Evolutionary conservation across 2,329 filamentous ascomycete genomes (phyloP).

Genomic region (Sporothrix dimorphospora): DNA sequence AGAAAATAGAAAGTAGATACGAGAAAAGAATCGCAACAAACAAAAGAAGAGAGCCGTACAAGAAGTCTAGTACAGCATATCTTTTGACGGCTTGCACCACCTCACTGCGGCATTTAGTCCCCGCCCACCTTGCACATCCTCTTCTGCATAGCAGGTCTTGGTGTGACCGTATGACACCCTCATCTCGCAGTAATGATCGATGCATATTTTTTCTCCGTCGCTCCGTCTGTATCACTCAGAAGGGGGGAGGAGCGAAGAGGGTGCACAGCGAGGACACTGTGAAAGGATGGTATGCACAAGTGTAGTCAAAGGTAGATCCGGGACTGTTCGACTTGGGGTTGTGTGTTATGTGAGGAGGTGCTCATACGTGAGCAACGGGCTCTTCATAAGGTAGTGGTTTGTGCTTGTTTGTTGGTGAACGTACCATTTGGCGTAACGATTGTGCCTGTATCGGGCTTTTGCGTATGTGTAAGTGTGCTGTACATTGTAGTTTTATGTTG

Average conservation of each 20-base stretch:
- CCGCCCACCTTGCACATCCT: background rate
- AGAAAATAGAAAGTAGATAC: background rate
- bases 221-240: background rate
- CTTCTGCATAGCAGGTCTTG: background rate
- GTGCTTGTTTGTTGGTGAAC: background rate
- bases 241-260: background rate
- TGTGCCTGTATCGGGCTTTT: background rate
- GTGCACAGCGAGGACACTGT: background rate
- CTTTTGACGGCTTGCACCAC: slow-evolving; percentile 2
- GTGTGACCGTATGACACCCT: background rate
- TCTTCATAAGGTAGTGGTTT: background rate
- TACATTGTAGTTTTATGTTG: background rate
- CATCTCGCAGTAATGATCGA: slow-evolving; percentile 21
- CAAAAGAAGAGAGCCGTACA: background rate
- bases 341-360: background rate
- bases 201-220: background rate
- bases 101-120: background rate
- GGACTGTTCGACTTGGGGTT: background rate
- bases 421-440: background rate
- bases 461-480: background rate
- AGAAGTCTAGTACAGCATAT: background rate
- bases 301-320: background rate
- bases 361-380: background rate
- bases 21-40: background rate
- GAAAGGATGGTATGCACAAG: background rate